Conservation (phyloP, 768 basidiomycete genomes). For the Dioszegia crocea region DNA sequence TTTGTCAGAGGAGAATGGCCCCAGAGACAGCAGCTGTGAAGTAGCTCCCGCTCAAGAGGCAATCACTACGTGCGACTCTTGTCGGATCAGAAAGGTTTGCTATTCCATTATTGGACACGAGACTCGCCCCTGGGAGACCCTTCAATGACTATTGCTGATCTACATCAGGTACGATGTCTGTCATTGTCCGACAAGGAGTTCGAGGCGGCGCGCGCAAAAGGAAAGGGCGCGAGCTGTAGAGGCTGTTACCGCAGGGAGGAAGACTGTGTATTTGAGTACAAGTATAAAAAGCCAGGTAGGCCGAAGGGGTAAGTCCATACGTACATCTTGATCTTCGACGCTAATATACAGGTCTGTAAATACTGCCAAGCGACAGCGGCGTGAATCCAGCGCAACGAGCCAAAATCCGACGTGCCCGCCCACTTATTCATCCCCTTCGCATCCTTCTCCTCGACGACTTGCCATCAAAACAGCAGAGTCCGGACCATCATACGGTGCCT, state of each 20-base stretch:
- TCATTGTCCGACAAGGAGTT: not conserved
- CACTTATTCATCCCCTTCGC: too few relatives aligned
- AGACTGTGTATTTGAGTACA: constrained; percentile 8
- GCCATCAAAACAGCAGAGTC: too few relatives aligned
- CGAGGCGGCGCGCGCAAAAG: not conserved
- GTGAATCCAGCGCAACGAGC: not conserved
- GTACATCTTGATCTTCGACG: too few relatives aligned
- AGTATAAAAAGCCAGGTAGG: constrained; percentile 14
- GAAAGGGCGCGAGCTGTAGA: constrained; percentile 1
- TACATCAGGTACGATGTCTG: constrained; percentile 1
- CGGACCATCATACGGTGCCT: too few relatives aligned
- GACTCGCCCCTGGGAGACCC: not conserved
- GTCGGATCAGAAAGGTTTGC: constrained; percentile 5
- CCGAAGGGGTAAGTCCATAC: constrained; percentile 5
- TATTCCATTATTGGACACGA: too few relatives aligned
- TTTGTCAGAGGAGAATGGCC: too few relatives aligned
- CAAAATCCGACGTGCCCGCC: not conserved
- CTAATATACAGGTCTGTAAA: not conserved
- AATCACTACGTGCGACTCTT: constrained; percentile 3
- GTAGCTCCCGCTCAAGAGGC: not conserved
- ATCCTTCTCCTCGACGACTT: too few relatives aligned
- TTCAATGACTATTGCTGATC: not conserved
- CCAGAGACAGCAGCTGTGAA: too few relatives aligned
- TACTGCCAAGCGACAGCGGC: not conserved
- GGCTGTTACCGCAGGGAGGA: constrained; percentile 8